Conservation (phyloP, 768 basidiomycete genomes). For the Clavaria fumosa region DNA sequence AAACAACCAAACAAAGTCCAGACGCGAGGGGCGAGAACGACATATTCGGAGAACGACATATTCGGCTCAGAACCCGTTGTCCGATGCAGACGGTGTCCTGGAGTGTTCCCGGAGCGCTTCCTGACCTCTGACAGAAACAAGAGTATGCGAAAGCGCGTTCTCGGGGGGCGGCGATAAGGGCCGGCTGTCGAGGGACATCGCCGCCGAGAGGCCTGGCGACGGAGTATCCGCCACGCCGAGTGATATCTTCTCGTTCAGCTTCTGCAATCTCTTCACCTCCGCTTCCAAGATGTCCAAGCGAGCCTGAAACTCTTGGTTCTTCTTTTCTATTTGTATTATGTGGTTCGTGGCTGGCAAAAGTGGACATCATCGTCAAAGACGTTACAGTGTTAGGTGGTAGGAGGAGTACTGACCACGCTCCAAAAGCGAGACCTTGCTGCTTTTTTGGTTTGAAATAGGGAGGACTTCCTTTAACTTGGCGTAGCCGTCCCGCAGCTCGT, state of each 20-base stretch:
- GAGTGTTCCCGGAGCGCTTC: conserved; percentile 51
- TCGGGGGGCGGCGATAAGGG: conserved; percentile 57
- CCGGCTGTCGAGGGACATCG: conserved; percentile 27
- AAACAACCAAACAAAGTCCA: conserved; percentile 6
- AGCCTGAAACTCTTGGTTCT: conserved; percentile 54
- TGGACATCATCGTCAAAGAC: conserved; percentile 1
- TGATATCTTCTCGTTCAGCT: conserved; percentile 74
- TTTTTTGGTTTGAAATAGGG: conserved; percentile 79
- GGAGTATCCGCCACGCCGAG: conserved; percentile 43
- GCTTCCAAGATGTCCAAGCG: conserved; percentile 50
- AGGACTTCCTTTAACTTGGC: conserved; percentile 77
- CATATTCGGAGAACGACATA: no score
- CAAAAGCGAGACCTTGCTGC: conserved; percentile 77
- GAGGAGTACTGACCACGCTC: conserved; percentile 52
- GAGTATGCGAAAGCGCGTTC: conserved; percentile 27
- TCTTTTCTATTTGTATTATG: conserved; percentile 55
- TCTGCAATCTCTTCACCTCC: conserved; percentile 55
- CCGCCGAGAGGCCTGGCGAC: conserved; percentile 25
- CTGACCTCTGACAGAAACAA: conserved; percentile 42
- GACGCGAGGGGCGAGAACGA: conserved; percentile 7
- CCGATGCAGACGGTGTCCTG: conserved; percentile 36
- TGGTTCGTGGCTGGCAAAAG: conserved; percentile 54
- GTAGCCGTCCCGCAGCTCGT: conserved; percentile 84
- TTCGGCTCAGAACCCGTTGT: conserved; percentile 30
- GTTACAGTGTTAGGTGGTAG: conserved; percentile 5